Evolutionary conservation across 1,139 yeast species (phyloP).

Genomic region (Zygotorulaspora mrakii): DNA sequence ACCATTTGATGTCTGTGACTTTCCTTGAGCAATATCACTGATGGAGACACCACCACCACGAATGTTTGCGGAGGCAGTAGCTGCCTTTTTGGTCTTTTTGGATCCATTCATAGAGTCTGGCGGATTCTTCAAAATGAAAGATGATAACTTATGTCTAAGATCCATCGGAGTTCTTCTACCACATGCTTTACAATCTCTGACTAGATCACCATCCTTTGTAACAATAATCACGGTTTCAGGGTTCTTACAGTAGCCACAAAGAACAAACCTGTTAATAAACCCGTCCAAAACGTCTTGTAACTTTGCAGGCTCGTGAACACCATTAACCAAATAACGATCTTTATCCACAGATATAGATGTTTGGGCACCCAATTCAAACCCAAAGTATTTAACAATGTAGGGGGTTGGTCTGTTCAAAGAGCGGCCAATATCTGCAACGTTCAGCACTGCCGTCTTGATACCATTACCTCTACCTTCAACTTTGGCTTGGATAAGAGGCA

Average conservation of each 20-base stretch:
- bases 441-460: constrained; percentile 91
- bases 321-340: constrained; percentile 90
- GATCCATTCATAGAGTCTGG: constrained; percentile 57
- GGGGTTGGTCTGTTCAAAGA: constrained; percentile 91
- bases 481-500: constrained; percentile 97
- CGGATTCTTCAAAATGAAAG: constrained; percentile 89
- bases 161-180: constrained; percentile 86
- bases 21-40: constrained; percentile 67
- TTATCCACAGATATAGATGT: constrained; percentile 73
- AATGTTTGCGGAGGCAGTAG: constrained; percentile 88
- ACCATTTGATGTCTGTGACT: constrained; percentile 39
- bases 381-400: constrained; percentile 89
- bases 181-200: constrained; percentile 97
- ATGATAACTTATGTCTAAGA: constrained; percentile 78
- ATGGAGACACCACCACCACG: constrained; percentile 85
- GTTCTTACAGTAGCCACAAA: constrained; percentile 92
- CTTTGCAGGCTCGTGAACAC: constrained; percentile 87
- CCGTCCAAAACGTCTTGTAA: constrained; percentile 94
- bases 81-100: constrained; percentile 66
- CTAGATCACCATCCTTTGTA: constrained; percentile 70
- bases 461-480: constrained; percentile 99
- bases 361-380: constrained; percentile 96
- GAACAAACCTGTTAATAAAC: constrained; percentile 85
- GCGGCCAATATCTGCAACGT: constrained; percentile 88
- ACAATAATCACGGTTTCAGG: constrained; percentile 94